These are phyloP conservation scores for Cyclocybe cylindracea DNA, from an alignment of 768 basidiomycete species.

Conservation along the genomic window DNA sequence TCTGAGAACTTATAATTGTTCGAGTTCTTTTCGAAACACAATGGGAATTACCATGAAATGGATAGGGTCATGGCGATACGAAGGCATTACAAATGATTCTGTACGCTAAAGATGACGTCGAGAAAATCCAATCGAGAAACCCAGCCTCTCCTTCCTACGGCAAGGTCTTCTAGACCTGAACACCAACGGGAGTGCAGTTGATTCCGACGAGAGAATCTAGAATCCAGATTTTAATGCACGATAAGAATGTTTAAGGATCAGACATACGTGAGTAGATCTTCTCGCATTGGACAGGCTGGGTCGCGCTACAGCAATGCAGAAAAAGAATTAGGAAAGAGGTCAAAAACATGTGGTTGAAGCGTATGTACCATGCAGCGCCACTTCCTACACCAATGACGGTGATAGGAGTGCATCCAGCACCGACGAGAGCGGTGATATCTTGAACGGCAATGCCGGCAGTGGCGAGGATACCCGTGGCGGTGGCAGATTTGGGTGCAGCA, in stretches of 20 bases:
- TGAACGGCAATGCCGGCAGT: constrained; percentile 12
- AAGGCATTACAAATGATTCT: no score
- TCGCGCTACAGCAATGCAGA: background rate
- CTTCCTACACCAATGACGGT: constrained; percentile 18
- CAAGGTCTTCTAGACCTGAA: constrained; percentile 5
- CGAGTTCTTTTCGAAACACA: no score
- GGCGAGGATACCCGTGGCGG: background rate
- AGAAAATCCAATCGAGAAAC: no score
- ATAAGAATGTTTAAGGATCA: background rate
- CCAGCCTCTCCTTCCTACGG: no score
- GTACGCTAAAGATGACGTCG: no score
- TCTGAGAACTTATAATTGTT: no score
- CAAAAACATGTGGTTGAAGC: background rate
- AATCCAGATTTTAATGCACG: background rate
- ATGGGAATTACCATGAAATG: no score
- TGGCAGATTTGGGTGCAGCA: background rate
- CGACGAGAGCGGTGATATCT: constrained; percentile 11
- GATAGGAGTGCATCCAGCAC: constrained; percentile 18
- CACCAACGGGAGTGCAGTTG: constrained; percentile 12
- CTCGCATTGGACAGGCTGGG: constrained; percentile 11
- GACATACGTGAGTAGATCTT: constrained; percentile 8
- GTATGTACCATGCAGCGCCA: constrained; percentile 17
- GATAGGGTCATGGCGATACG: no score
- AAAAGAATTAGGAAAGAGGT: background rate
- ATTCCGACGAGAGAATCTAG: constrained; percentile 8